These are phyloP conservation scores for Aspergillus novoparasiticus DNA, from an alignment of 2,329 filamentous ascomycete genomes.

Conservation along the genomic window DNA sequence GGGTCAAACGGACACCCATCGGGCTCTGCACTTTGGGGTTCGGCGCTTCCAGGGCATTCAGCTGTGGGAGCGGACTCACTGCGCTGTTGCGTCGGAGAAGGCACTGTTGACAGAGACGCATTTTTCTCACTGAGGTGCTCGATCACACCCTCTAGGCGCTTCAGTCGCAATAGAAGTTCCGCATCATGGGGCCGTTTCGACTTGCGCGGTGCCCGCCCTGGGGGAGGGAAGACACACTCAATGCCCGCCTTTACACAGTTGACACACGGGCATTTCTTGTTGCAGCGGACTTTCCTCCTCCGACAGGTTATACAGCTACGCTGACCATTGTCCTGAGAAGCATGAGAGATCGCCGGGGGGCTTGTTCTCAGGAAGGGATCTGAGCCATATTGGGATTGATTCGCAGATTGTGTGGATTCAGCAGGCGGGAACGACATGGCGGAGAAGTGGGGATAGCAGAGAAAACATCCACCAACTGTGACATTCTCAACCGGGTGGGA, in stretches of 20 bases:
- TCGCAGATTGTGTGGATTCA: slow-evolving; percentile 8
- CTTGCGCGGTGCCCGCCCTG: slow-evolving; percentile 62
- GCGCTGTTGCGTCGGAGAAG: slow-evolving; percentile 16
- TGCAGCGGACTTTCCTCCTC: slow-evolving; percentile 51
- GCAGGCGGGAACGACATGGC: slow-evolving; percentile 22
- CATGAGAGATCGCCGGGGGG: slow-evolving; percentile 5
- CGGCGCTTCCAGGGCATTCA: background rate
- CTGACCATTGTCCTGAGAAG: slow-evolving; percentile 32
- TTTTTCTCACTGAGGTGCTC: slow-evolving; percentile 57
- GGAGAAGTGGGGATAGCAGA: slow-evolving; percentile 3
- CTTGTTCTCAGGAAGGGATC: slow-evolving; percentile 4
- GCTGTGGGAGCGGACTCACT: background rate
- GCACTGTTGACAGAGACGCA: slow-evolving; percentile 22
- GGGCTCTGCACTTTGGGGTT: background rate
- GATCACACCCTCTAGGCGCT: slow-evolving; percentile 63
- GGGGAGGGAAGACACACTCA: slow-evolving; percentile 65
- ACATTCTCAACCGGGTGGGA: slow-evolving; percentile 14
- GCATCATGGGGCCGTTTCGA: slow-evolving; percentile 59
- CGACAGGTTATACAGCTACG: slow-evolving; percentile 52
- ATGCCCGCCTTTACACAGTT: slow-evolving; percentile 54
- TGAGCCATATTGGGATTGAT: slow-evolving; percentile 9
- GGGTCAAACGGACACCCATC: slow-evolving; percentile 22
- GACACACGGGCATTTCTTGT: slow-evolving; percentile 51
- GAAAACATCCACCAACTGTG: slow-evolving; percentile 10
- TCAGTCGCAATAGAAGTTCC: slow-evolving; percentile 61